Percentiles rank a stretch among this genome's conserved stretches.
Conservation (phyloP, 2,329 filamentous ascomycete species). For the Diaporthe vexans region DNA sequence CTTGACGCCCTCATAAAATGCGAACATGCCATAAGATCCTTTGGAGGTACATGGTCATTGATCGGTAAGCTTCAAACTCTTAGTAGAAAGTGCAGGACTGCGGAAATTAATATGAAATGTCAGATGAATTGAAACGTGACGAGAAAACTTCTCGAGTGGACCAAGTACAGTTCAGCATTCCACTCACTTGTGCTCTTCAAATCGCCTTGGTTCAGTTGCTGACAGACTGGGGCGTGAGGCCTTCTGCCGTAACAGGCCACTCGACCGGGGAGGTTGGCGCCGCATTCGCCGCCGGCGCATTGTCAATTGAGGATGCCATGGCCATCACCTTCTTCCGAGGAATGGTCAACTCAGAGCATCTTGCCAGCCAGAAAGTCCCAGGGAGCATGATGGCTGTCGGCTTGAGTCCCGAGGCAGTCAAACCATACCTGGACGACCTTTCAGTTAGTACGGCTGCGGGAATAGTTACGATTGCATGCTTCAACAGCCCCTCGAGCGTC, state of each 20-base stretch:
- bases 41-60: constrained; percentile 47
- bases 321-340: constrained; percentile 41
- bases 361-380: too few species aligned
- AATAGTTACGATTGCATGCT: not conserved
- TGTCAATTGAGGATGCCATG: constrained; percentile 41
- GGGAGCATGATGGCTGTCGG: constrained; percentile 24
- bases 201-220: constrained; percentile 51
- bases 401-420: not conserved
- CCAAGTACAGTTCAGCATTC: constrained; percentile 46
- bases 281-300: constrained; percentile 43
- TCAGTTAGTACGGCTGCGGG: not conserved
- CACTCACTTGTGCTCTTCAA: constrained; percentile 53
- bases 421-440: not conserved
- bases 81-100: rapidly evolving
- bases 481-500: constrained; percentile 47
- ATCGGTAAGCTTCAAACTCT: constrained; percentile 3
- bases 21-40: constrained; percentile 39
- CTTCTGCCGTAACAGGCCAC: constrained; percentile 44
- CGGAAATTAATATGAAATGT: rapidly evolving
- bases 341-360: not conserved
- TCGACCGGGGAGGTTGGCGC: constrained; percentile 46
- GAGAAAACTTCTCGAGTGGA: constrained; percentile 41
- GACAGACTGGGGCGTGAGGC: constrained; percentile 37
- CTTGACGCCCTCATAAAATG: constrained; percentile 42
- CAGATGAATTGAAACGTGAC: not conserved